Evolutionary conservation across 2,329 filamentous ascomycete genomes (phyloP), one percentile per base, ranked within the genome.

Genomic region (Myotisia sp.): DNA sequence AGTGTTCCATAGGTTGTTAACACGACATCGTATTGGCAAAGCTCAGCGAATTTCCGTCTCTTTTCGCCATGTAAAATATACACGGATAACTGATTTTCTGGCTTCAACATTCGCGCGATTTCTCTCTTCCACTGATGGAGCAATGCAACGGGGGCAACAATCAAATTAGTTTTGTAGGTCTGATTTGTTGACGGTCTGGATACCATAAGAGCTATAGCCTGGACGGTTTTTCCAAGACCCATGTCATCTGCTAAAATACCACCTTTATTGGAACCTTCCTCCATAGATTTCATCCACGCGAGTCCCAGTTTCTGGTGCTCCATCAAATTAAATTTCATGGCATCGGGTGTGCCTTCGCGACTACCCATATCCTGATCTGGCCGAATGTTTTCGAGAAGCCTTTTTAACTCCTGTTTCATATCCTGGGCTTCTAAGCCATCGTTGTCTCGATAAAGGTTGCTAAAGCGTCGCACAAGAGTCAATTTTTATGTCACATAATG

Each of bases 121-220:
- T 93, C 85, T 30, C 76, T 69, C 47, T 81, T 74, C 85, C 85
- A 93, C 52, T 93, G 85, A 10, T 75, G 71, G 52, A 92, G 70
- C 10, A 93, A 62, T 3, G 82, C 76, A 7, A 92, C 74, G 0
- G 84, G 84, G 0, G 78, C 81, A 30, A 92, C 66, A 30, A 93
- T 83, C 16, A 93, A 60, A n/a, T 76, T 90, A 0, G 84, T 85
- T 63, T 82, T 72, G 37, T 59, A 63, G 40, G 59, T 53, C n/a
- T 58, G 57, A 40, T 76, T 65, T 0, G 61, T 54, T 0, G 79
- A 72, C n/a, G 68, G 75, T 4, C 75, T 68, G 4, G 71, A 69
- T 8, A 83, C 64, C 45, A 92, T 79, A 27, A 93, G 66, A 3
- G 85, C 72, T 14, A 94, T 64, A 4, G 81, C 77, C 41, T 87